These are phyloP conservation scores for Acer campestre DNA, from an alignment of 345 rosid genomes.

Conservation along the genomic window DNA sequence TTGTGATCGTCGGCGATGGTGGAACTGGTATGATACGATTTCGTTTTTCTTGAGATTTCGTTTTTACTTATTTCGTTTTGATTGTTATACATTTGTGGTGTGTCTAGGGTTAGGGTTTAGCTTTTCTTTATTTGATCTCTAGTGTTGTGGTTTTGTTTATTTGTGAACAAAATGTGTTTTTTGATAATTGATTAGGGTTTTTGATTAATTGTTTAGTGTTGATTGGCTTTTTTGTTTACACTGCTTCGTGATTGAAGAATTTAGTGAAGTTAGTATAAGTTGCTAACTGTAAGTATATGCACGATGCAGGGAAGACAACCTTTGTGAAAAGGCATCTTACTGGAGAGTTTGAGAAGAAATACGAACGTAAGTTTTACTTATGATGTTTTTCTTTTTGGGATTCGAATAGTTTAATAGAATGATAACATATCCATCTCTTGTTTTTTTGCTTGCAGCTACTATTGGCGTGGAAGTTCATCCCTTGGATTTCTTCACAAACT, in stretches of 20 bases:
- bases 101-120: background rate
- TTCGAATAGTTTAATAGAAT: background rate
- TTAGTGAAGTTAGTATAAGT: background rate
- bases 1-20: conserved; percentile 53
- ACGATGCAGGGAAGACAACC: conserved; percentile 60
- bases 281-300: background rate
- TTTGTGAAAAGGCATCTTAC: conserved; percentile 77
- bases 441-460: conserved; percentile 35
- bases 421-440: background rate
- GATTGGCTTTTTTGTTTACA: background rate
- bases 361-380: conserved; percentile 54
- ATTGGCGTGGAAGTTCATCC: conserved; percentile 60
- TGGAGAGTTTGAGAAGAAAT: conserved; percentile 80
- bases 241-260: background rate
- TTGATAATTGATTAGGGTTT: background rate
- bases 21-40: conserved; percentile 38
- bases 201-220: background rate
- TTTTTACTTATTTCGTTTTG: background rate
- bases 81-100: too few species aligned
- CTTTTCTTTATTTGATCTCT: too few species aligned
- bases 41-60: background rate
- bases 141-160: too few species aligned
- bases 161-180: too few species aligned
- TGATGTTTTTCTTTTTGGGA: background rate
- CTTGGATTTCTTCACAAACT: conserved; percentile 50